Base-by-base conservation (phyloP, 108 stramenopile genomes). In the Fragilaria radians region DNA sequence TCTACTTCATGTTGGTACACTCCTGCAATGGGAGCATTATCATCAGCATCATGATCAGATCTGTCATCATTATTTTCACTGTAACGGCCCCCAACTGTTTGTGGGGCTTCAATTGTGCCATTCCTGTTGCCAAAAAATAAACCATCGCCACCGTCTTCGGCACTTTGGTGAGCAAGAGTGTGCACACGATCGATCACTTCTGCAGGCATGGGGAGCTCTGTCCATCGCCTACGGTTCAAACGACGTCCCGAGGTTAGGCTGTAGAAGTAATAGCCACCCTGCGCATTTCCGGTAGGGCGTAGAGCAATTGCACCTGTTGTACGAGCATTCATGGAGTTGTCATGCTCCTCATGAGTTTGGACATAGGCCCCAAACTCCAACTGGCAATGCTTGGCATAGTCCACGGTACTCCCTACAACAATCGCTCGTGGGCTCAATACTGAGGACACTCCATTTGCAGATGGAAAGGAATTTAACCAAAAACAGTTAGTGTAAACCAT, bases 271-370 rank as follows among this genome's bases (percentile, higher is more conserved):
- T 60, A 52, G 17, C 70, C 57, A 5, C 70, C 70, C 45, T 68
- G 60, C 27, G 26, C 21, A 48, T 65, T 71, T 50, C 65, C 60
- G 31, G 28, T 64, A 22, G 72, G 72, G 1, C 74, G 26, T 5
- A 62, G 32, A n/a, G 47, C 45, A 18, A 76, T 56, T 3, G 79
- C 74, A 18, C 56, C 75, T 5, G 60, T 26, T 2, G 75, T 70
- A 25, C 68, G 59, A 34, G 57, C 0, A 7, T 51, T 5, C 50
- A 67, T 62, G 32, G 42, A 32, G 28, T 67, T 67, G 48, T 57
- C 51, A 22, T 60, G 57, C 34, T 52, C 50, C 50, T 52, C 50
- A 23, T 52, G 50, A n/a, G 50, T 52, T n/a, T 52, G 50, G 7
- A 52, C 50, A 52, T 52, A 52, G 14, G 14, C 50, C 9, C 50